Percentiles rank a stretch among this genome's conserved stretches.
Conservation (phyloP, 805 yeast species). For the Deakozyma indianensis region DNA sequence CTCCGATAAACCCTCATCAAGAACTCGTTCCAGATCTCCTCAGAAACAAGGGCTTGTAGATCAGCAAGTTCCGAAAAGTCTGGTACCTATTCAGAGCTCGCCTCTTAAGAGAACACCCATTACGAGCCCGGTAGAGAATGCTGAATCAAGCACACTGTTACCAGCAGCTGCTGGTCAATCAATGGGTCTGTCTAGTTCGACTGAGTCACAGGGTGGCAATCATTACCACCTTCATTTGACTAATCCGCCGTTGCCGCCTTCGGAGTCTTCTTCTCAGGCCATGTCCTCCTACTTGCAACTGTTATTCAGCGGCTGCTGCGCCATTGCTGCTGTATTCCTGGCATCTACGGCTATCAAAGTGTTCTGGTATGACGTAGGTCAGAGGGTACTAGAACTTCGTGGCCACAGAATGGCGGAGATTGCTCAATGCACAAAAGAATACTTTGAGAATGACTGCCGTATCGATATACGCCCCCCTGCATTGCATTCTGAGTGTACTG, state of each 20-base stretch:
- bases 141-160: background rate
- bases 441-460: slow-evolving; percentile 51
- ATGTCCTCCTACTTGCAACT: slow-evolving; percentile 43
- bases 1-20: background rate
- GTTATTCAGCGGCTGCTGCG: slow-evolving; percentile 36
- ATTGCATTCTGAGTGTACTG: slow-evolving; percentile 49
- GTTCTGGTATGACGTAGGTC: slow-evolving; percentile 51
- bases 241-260: slow-evolving; percentile 6
- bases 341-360: slow-evolving; percentile 33
- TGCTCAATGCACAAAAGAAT: slow-evolving; percentile 51
- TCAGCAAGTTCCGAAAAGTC: background rate
- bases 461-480: slow-evolving; percentile 54
- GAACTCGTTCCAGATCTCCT: background rate
- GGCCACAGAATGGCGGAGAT: slow-evolving; percentile 44
- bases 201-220: slow-evolving; percentile 13
- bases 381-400: slow-evolving; percentile 43
- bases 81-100: background rate
- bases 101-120: background rate
- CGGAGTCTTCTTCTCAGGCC: background rate
- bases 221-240: slow-evolving; percentile 3
- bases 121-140: background rate
- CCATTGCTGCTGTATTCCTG: slow-evolving; percentile 33
- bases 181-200: slow-evolving; percentile 1
- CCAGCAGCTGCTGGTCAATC: background rate
- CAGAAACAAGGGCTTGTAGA: background rate